Evolutionary conservation across 345 rosid genomes (phyloP).

Genomic region (Moricandia arvensis): DNA sequence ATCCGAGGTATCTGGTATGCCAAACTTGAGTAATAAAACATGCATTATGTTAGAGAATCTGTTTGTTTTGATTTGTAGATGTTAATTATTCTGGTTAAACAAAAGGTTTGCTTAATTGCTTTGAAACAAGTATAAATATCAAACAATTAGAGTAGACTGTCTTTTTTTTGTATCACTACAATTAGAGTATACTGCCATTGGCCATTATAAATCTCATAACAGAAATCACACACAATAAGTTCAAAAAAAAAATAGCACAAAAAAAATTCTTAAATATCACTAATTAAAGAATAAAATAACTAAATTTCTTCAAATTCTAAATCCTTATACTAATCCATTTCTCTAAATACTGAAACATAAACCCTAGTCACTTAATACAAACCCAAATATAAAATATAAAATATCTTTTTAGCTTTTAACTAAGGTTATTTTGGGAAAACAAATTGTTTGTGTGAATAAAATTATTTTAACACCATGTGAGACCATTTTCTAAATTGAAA

Average conservation of each 20-base stretch:
- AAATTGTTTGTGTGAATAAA: background rate
- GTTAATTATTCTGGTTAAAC: background rate
- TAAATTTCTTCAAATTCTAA: no score
- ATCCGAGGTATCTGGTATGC: conserved; percentile 95
- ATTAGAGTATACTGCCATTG: no score
- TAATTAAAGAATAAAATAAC: background rate
- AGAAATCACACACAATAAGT: no score
- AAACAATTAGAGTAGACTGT: no score
- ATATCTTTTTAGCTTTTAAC: background rate
- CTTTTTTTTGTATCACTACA: no score
- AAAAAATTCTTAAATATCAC: background rate
- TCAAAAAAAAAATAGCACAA: no score
- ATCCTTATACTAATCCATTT: no score
- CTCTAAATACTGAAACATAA: no score
- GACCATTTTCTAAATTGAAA: background rate
- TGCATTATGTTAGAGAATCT: background rate
- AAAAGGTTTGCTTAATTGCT: background rate
- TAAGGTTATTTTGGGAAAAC: background rate
- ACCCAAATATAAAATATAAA: background rate
- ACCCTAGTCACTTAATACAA: background rate
- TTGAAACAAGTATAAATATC: background rate
- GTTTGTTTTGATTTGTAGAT: background rate
- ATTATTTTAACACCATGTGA: background rate
- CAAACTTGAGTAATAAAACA: conserved; percentile 66
- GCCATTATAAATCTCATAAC: no score